A percentile compares a stretch with the other conserved stretches of the same genome.
Conservation (phyloP, 2,329 filamentous ascomycete species). For the Camillea tinctor region DNA sequence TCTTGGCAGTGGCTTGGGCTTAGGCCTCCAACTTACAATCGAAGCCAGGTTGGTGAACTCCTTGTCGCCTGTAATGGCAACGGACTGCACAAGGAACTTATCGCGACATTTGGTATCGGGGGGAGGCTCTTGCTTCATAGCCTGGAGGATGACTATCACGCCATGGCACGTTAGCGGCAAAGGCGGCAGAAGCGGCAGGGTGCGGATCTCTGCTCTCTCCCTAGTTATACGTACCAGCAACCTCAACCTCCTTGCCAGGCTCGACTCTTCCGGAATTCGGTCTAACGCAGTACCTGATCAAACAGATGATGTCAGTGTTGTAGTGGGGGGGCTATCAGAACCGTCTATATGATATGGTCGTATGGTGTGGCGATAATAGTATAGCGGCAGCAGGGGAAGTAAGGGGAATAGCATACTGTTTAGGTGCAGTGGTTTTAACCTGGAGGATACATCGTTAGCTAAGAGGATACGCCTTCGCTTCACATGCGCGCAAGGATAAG, state of each 20-base stretch:
- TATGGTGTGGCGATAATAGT: conserved; percentile 9
- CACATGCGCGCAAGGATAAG: not conserved
- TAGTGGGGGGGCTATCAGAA: conserved; percentile 17
- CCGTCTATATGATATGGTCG: conserved; percentile 7
- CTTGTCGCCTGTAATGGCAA: conserved; percentile 77
- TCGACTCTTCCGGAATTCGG: conserved; percentile 97
- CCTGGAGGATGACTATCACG: conserved; percentile 87
- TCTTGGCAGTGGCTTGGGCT: conserved; percentile 13
- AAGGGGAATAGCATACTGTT: conserved; percentile 69
- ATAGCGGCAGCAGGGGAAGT: too few species aligned
- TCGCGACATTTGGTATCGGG: conserved; percentile 87
- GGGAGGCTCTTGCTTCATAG: conserved; percentile 94
- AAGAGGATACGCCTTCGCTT: conserved; percentile 1
- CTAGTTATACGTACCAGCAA: conserved; percentile 66
- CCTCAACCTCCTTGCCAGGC: conserved; percentile 84
- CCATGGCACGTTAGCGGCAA: conserved; percentile 24
- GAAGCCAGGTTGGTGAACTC: conserved; percentile 78
- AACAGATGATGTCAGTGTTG: conserved; percentile 20
- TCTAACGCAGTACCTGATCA: conserved; percentile 86
- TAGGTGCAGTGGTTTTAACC: conserved; percentile 99
- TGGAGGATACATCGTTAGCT: conserved; percentile 39
- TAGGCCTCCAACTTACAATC: conserved; percentile 60
- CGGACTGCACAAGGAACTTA: conserved; percentile 96
- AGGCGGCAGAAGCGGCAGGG: conserved; percentile 5
- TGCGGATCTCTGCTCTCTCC: conserved; percentile 6